Conservation (phyloP, 805 yeast species). For the Ogataea kodamae region DNA sequence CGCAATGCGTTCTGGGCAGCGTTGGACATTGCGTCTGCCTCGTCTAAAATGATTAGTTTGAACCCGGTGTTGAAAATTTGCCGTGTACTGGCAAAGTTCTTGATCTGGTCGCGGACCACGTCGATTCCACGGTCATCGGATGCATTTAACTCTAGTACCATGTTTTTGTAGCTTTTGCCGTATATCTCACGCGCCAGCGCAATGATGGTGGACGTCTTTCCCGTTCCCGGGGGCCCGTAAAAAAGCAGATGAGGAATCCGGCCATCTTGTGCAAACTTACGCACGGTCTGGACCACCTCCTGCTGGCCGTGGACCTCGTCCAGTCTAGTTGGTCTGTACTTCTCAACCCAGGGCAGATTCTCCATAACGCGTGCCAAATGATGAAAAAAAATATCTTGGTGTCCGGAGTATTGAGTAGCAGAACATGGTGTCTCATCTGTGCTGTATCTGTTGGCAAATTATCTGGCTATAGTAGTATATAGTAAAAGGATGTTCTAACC, state of each 20-base stretch:
- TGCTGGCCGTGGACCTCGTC: slow-evolving; percentile 91
- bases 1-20: slow-evolving; percentile 82
- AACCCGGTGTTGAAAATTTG: slow-evolving; percentile 86
- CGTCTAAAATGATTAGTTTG: slow-evolving; percentile 89
- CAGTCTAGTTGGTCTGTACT: slow-evolving; percentile 80
- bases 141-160: slow-evolving; percentile 94
- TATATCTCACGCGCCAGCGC: slow-evolving; percentile 86
- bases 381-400: slow-evolving; percentile 1
- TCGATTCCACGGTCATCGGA: slow-evolving; percentile 97
- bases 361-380: slow-evolving; percentile 26
- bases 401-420: slow-evolving; percentile 4
- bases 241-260: slow-evolving; percentile 87
- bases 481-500: not conserved
- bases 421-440: slow-evolving; percentile 7
- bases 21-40: slow-evolving; percentile 92
- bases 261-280: slow-evolving; percentile 79
- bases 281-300: slow-evolving; percentile 79
- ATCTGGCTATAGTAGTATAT: slow-evolving; percentile 4
- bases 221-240: slow-evolving; percentile 96
- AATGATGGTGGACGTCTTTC: slow-evolving; percentile 83
- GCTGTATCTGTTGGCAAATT: slow-evolving; percentile 7
- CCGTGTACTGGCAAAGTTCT: slow-evolving; percentile 92
- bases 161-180: slow-evolving; percentile 75
- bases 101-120: slow-evolving; percentile 96
- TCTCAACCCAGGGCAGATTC: slow-evolving; percentile 88